Percentiles rank a stretch among this genome's conserved stretches.
Conservation (phyloP, 1,284 basidiomycete genomes). For the Heterobasidion parviporum region DNA sequence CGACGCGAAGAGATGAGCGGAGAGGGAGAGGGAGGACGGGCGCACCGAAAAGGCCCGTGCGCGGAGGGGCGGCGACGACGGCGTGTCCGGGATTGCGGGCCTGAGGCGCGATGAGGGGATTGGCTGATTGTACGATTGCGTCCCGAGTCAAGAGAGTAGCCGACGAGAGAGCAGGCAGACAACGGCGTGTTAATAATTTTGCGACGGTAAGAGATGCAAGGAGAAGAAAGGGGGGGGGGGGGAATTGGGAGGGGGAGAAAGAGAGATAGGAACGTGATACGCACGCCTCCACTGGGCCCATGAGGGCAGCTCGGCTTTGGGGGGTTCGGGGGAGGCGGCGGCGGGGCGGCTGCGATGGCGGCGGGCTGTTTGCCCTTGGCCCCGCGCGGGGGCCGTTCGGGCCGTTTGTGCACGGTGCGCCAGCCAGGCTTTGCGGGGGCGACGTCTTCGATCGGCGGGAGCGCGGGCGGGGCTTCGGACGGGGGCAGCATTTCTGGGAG, state of each 20-base stretch:
- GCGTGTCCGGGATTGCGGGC: slow-evolving; percentile 22
- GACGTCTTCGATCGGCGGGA: slow-evolving; percentile 25
- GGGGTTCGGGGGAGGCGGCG: slow-evolving; percentile 36
- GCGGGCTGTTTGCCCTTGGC: slow-evolving; percentile 33
- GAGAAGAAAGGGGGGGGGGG: too few relatives aligned
- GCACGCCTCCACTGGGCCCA: slow-evolving; percentile 75
- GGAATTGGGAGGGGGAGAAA: too few relatives aligned
- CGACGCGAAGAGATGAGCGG: background rate
- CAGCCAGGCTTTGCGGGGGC: slow-evolving; percentile 57
- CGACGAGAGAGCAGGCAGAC: background rate
- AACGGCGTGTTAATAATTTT: background rate
- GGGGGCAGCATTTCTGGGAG: slow-evolving; percentile 14
- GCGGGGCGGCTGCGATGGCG: slow-evolving; percentile 26
- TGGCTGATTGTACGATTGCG: slow-evolving; percentile 28
- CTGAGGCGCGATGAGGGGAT: slow-evolving; percentile 42
- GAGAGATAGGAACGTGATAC: slow-evolving; percentile 14
- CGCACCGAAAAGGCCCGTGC: slow-evolving; percentile 57
- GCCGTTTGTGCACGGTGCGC: slow-evolving; percentile 59
- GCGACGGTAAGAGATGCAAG: too few relatives aligned
- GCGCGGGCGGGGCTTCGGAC: slow-evolving; percentile 10
- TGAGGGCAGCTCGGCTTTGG: slow-evolving; percentile 42
- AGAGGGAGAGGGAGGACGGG: background rate
- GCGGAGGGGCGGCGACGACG: slow-evolving; percentile 31
- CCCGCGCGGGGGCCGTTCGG: slow-evolving; percentile 28
- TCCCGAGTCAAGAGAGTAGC: background rate